Evolutionary conservation across 352 stramenopile genomes (phyloP), one percentile per base, ranked within the genome.

Genomic region (Phytophthora multivora): DNA sequence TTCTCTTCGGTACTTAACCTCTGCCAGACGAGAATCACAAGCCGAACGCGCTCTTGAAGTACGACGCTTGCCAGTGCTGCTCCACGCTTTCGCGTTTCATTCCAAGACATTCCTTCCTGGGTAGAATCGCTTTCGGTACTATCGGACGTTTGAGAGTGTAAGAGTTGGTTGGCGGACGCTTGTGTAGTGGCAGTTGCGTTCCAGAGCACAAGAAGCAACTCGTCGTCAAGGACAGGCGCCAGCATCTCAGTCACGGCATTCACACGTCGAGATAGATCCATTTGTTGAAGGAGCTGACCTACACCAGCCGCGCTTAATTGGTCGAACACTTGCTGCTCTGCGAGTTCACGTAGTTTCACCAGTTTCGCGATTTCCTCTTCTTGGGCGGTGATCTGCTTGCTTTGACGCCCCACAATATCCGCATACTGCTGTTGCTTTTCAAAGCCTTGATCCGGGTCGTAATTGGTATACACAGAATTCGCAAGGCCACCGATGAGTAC

Each of bases 151-250:
- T 60, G 12, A 19, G 46, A 38, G 25, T 12, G 25, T 1, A 57
- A n/a, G 19, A 59, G 58, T 25, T 63, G 48, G 19, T 53, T 66
- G 6, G 59, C 21, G 5, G 66, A 64, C 3, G 59, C 61, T 19
- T 71, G 52, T 2, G 61, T 57, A 13, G 69, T 86, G 5, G 82
- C 78, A 13, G 71, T 89, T 1, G 74, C 60, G 38, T 91, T 89
- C 80, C 78, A 91, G 4, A 91, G 58, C 26, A 85, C 62, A 7
- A 88, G 61, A 41, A 90, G 47, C n/a, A 89, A 51, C 9, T 86
- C 76, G 6, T 87, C 80, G 35, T 69, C 67, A 7, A 90, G 64
- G 9, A 88, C 86, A 23, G 80, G 80, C 1, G 64, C 49, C 11
- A 89, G 21, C 21, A 81, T 68, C 30, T 89, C 73, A 0, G 69